A percentile compares a stretch with the other conserved stretches of the same genome.
Conservation (phyloP, 2,329 filamentous ascomycete species). For the Amauroascus niger region DNA sequence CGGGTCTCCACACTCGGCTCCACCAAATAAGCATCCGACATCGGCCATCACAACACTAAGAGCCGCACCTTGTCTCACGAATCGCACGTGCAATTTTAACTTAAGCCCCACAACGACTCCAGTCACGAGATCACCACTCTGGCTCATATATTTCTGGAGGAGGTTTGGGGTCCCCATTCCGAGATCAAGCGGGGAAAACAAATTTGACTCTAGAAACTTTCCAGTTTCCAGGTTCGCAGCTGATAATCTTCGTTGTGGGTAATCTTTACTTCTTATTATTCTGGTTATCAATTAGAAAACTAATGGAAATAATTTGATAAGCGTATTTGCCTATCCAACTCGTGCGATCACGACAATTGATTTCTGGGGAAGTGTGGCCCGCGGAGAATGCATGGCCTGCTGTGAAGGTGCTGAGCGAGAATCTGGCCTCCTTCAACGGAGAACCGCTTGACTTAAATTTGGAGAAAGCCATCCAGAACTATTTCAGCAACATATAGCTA, state of each 20-base stretch:
- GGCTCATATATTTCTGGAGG: no score
- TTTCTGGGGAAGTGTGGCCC: background rate
- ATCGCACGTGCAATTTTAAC: background rate
- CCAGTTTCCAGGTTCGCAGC: no score
- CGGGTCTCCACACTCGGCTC: background rate
- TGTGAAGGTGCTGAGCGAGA: no score
- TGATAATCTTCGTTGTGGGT: background rate
- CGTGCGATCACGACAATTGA: background rate
- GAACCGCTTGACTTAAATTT: no score
- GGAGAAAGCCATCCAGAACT: no score
- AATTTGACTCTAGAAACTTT: background rate
- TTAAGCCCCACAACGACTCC: background rate
- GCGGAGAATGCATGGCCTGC: no score
- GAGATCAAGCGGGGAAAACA: background rate
- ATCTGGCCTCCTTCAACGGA: no score
- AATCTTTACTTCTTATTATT: background rate
- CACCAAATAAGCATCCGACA: slow-evolving; percentile 12
- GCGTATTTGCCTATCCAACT: background rate
- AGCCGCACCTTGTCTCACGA: background rate
- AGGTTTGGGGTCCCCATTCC: background rate
- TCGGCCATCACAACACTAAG: background rate
- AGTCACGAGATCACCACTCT: background rate
- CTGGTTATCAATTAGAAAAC: background rate
- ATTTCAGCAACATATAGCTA: no score
- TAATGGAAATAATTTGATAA: background rate